Base-by-base conservation (phyloP, 208 protist species). In the Crithidia fasciculata region DNA sequence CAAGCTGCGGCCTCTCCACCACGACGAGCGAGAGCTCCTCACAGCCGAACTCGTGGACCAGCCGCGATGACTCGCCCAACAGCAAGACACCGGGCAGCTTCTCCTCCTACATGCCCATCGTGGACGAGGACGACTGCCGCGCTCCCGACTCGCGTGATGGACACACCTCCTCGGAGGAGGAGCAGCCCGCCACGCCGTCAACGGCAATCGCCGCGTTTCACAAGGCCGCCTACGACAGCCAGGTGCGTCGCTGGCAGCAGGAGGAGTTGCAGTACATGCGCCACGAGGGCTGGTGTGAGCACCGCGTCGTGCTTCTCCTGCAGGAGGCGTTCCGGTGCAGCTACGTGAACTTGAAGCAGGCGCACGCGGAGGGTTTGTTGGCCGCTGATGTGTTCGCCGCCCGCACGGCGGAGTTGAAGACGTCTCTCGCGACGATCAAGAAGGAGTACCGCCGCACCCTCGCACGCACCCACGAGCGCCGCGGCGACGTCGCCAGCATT, bases 371-470 rank as follows among this genome's bases (percentile, higher is more conserved):
- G 5, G 72, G 76, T 1, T 15, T 18, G 9, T 13, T 87, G 18
- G 56, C 69, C 40, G n/a, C 13, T 0, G 54, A 59, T 0, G 66
- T 74, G 4, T 78, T 58, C 12, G 36, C 12, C 5, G 36, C 62
- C 9, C 76, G 64, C 9, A 19, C 58, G 15, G 15, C 41, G 6
- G 62, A 64, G 61, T 12, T 85, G 19, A n/a, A 64, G 10, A 55
- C 13, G 6, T 63, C 74, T 2, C 52, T 80, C 28, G 8, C 19
- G 4, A 47, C 58, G 2, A 72, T 89, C 61, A 89, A 89, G 66
- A 44, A 10, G 10, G 80, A 89, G 70, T 89, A 82, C 52, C 72
- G 84, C 36, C 73, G 81, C 39, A 84, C 84, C 36, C 74, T 89
- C 7, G 44, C 75, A 41, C 76, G 80, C 8, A 80, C 56, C 13